Evolutionary conservation across 2,329 filamentous ascomycete species (phyloP), one percentile per base, ranked within the genome.

Genomic region (Orbilia oligospora): DNA sequence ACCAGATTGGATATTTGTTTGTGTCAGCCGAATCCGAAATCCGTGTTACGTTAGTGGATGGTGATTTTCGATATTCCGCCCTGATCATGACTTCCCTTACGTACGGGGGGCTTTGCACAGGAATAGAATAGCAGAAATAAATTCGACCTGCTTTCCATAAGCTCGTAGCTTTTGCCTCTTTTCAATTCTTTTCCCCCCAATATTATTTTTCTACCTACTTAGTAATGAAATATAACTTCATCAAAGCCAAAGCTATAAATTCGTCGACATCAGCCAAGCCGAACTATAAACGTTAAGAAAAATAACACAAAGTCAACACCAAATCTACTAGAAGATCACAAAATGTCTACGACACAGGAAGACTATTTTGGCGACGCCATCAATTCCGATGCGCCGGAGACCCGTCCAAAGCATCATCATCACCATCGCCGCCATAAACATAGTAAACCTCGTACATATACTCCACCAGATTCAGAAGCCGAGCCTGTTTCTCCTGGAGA

Each of bases 291-390:
- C 27, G 9, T 5, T 55, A 14, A 10, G 27, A 66, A 36, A n/a
- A 55, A 49, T 41, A 64, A 36, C 41, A 66, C 67, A 56, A 10
- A 27, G 12, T 33, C 30, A 71, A 71, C 36, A 41, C 44, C 5
- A 46, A 46, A 5, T 16, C n/a, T 44, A 44, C 44, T 16, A 46
- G 14, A n/a, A 51, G 36, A 38, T 9, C 12, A 38, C 63, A 77
- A 27, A 24, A 78, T 78, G 75, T 72, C 75, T 24, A 78, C 75
- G 22, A 78, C 75, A 5, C 75, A 78, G 38, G 75, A 78, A 65
- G 75, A 78, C 44, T 78, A 78, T 46, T 78, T 78, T 63, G 75
- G 75, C 4, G 55, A 55, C 14, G 44, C 68, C 22, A 51, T 78
- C 27, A 55, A 78, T 44, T 44, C 49, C 22, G 75, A 72, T 44